Evolutionary conservation across 805 yeast genomes (phyloP).

Genomic region (Suhomyces tanzawaensis): DNA sequence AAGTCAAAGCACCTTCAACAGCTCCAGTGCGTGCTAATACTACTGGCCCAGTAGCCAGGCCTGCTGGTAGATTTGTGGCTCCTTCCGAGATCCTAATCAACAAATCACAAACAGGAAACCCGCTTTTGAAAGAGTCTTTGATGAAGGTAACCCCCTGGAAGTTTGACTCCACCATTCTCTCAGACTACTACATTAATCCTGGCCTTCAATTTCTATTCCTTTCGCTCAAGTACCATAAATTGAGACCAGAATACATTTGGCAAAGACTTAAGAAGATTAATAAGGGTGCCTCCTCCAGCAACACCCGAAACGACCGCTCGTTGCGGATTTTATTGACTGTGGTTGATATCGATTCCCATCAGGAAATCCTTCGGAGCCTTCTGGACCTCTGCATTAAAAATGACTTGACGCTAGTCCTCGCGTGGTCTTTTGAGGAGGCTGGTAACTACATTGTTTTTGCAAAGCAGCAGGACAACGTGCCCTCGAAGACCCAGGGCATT

Average conservation of each 20-base stretch:
- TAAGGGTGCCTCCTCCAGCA: conserved; percentile 28
- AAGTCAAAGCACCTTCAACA: background rate
- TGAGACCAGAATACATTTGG: conserved; percentile 72
- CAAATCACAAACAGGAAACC: conserved; percentile 71
- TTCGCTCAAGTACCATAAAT: conserved; percentile 68
- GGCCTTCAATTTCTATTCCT: conserved; percentile 58
- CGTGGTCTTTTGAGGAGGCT: conserved; percentile 53
- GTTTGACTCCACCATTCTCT: conserved; percentile 50
- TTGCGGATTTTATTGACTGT: conserved; percentile 58
- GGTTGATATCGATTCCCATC: conserved; percentile 62
- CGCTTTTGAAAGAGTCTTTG: conserved; percentile 49
- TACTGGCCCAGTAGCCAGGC: background rate
- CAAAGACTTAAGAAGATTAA: conserved; percentile 47
- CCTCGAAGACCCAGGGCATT: conserved; percentile 28
- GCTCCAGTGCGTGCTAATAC: background rate
- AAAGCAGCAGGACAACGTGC: conserved; percentile 37
- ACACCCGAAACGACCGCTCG: conserved; percentile 38
- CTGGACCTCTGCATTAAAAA: conserved; percentile 49
- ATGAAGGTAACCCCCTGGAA: conserved; percentile 55
- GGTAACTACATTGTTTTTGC: conserved; percentile 41
- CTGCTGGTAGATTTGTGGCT: conserved; percentile 3
- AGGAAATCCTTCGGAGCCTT: conserved; percentile 46
- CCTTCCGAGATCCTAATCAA: conserved; percentile 14
- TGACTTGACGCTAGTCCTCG: conserved; percentile 47
- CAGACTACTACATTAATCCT: conserved; percentile 63